Conservation (phyloP, 345 rosid genomes). For the Cochlearia excelsa region DNA sequence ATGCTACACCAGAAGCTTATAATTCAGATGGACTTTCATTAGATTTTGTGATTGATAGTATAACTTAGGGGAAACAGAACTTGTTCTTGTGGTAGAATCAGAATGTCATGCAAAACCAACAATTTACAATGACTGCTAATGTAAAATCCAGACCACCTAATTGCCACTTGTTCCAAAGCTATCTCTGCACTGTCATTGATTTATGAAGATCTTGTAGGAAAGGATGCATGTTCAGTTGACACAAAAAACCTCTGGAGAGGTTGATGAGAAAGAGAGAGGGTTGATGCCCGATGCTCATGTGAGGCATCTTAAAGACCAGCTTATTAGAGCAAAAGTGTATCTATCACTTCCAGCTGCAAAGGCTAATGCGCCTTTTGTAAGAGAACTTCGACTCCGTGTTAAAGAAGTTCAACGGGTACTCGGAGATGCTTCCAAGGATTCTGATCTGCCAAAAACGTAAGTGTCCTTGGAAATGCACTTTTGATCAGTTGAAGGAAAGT, state of each 20-base stretch:
- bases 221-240: constrained; percentile 38
- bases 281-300: constrained; percentile 58
- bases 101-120: not conserved
- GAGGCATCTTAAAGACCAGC: constrained; percentile 82
- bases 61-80: not conserved
- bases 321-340: constrained; percentile 84
- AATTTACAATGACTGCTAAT: not conserved
- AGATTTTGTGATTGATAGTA: not conserved
- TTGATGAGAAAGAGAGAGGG: constrained; percentile 42
- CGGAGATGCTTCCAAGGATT: constrained; percentile 73
- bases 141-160: constrained; percentile 4
- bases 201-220: constrained; percentile 44
- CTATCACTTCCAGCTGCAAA: constrained; percentile 74
- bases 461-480: constrained; percentile 21
- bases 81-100: not conserved
- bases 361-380: constrained; percentile 60
- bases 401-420: constrained; percentile 80
- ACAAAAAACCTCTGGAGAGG: constrained; percentile 31
- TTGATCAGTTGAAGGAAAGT: constrained; percentile 18
- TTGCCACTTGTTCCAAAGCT: not conserved
- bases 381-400: constrained; percentile 80
- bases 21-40: constrained; percentile 4
- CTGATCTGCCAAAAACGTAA: constrained; percentile 76
- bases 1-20: not conserved
- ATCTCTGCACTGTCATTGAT: not conserved